Conservation (phyloP, 2,329 filamentous ascomycete genomes). For the Monosporascus cannonballus region DNA sequence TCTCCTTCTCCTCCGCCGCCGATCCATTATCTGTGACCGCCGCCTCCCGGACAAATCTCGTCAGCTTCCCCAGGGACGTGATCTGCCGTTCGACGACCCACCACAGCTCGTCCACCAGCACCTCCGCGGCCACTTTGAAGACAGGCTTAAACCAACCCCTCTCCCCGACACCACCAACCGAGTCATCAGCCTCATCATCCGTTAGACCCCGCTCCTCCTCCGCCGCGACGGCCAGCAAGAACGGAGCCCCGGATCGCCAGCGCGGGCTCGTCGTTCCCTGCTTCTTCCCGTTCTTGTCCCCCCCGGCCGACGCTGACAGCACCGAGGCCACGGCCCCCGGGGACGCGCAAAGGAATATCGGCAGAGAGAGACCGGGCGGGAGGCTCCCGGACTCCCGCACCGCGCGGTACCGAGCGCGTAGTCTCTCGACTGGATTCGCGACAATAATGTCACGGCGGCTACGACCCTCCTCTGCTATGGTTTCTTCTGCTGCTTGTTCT, state of each 20-base stretch:
- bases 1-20: no score
- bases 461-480: no score
- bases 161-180: slow-evolving; percentile 4
- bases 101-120: slow-evolving; percentile 12
- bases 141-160: slow-evolving; percentile 5
- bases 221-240: slow-evolving; percentile 10
- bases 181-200: slow-evolving; percentile 5
- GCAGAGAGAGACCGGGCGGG: neutral
- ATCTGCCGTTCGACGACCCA: slow-evolving; percentile 1
- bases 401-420: slow-evolving; percentile 1
- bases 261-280: neutral
- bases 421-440: neutral
- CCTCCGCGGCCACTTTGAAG: slow-evolving; percentile 14
- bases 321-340: slow-evolving; percentile 4
- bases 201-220: slow-evolving; percentile 6
- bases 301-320: no score
- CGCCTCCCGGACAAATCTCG: slow-evolving; percentile 5
- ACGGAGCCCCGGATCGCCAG: slow-evolving; percentile 9
- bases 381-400: neutral
- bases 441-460: no score
- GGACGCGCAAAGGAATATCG: slow-evolving; percentile 13
- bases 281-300: slow-evolving; percentile 3
- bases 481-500: neutral
- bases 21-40: no score
- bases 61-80: slow-evolving; percentile 1